These are phyloP conservation scores for Andrographis paniculata DNA, from an alignment of 305 asterid species.

Conservation along the genomic window DNA sequence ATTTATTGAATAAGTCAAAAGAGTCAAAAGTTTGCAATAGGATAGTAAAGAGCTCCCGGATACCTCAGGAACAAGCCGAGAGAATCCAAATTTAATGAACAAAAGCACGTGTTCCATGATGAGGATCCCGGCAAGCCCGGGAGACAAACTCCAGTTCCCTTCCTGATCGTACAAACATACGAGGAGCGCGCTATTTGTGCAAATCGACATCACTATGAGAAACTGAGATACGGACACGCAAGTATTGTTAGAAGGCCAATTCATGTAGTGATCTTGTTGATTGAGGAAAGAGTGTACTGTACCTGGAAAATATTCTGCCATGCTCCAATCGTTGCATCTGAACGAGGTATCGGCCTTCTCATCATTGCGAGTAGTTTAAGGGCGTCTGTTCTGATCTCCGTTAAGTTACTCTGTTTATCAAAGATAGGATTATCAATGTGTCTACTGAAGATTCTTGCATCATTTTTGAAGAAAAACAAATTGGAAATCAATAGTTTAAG, in stretches of 20 bases:
- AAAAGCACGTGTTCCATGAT: conserved; percentile 78
- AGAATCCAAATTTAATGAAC: conserved; percentile 77
- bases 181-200: conserved; percentile 76
- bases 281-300: not conserved
- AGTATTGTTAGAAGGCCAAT: not conserved
- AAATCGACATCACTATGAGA: conserved; percentile 77
- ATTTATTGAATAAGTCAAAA: too few species aligned
- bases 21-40: not conserved
- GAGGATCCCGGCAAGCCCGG: conserved; percentile 86
- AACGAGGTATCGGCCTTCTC: conserved; percentile 86
- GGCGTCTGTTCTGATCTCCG: conserved; percentile 89
- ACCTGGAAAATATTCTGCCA: conserved; percentile 98
- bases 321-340: conserved; percentile 87
- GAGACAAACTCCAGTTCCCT: conserved; percentile 77
- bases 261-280: not conserved
- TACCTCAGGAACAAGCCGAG: conserved; percentile 90
- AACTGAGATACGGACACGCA: conserved; percentile 44
- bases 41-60: not conserved
- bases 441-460: not conserved
- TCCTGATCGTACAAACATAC: conserved; percentile 77
- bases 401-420: conserved; percentile 56
- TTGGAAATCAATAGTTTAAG: conserved; percentile 20
- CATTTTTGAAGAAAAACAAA: not conserved
- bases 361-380: conserved; percentile 79
- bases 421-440: not conserved